Base-by-base conservation (phyloP, 805 yeast species). In the Wickerhamiella shivajii region DNA sequence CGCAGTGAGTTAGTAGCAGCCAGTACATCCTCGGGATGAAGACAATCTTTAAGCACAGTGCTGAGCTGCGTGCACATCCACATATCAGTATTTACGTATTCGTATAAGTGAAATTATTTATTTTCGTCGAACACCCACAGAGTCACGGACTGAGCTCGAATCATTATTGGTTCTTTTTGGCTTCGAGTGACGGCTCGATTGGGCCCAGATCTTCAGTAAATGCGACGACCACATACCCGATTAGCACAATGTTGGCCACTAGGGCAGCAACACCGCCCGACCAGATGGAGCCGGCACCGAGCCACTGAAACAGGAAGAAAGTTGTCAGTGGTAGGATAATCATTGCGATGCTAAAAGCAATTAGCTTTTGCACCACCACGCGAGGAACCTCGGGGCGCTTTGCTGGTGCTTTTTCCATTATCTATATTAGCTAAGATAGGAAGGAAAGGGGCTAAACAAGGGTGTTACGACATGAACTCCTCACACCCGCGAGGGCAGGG, bases 241-340 rank as follows among this genome's bases (percentile, higher is more conserved):
- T 66, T 39, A 76, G 61, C 16, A 77, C 81, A 4, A 71, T 51
- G 48, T 77, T 77, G 31, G 85, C 85, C 18, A 70, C 70, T 19
- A 69, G 53, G 1, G 85, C 85, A 17, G 84, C 78, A n/a, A 67
- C 47, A 5, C 83, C 80, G 12, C 85, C 83, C 27, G 83, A 68
- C 33, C 68, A 55, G 18, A 75, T 56, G 5, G 80, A 34, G 31
- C 32, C 41, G 35, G 24, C 33, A 29, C 55, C 51, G 18, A 51
- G 41, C 21, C 45, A 40, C 41, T 60, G 56, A 48, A 66, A 66
- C 22, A 60, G 45, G 27, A 60, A 45, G 51, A 77, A 77, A 4
- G 71, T 53, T 24, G 59, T 37, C 42, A 77, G 44, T 11, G 87
- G 87, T 20, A 69, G 64, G 15, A 69, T 51, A 36, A 77, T 67